phyloP scores from a whole-genome alignment of 164 flowering plant species.

The Piper longum region DNA sequence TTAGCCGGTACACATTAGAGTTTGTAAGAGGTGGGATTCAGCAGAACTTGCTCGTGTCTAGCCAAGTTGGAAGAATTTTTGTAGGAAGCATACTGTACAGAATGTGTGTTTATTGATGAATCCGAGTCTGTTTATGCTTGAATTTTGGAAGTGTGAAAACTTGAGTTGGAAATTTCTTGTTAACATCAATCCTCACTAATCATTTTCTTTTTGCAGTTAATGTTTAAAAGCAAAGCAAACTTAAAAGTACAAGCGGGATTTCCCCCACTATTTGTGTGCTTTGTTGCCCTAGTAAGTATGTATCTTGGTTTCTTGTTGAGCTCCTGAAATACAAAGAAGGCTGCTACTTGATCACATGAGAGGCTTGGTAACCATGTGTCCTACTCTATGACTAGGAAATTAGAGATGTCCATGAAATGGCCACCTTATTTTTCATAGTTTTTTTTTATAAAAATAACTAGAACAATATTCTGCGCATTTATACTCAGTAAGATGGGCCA shows the following conservation, averaged over 20 bases:
- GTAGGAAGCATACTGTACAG: too few species aligned
- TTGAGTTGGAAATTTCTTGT: not conserved
- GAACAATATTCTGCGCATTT: not conserved
- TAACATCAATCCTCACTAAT: not conserved
- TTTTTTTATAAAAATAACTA: too few species aligned
- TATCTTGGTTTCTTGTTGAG: constrained; percentile 25
- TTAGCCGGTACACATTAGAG: too few species aligned
- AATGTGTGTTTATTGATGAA: too few species aligned
- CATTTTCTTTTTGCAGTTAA: constrained; percentile 24
- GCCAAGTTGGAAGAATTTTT: too few species aligned
- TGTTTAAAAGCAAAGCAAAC: constrained; percentile 18
- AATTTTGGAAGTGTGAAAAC: not conserved
- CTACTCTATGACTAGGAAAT: too few species aligned
- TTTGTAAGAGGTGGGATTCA: too few species aligned
- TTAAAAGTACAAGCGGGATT: constrained; percentile 47
- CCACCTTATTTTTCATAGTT: not conserved
- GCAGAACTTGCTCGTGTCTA: too few species aligned
- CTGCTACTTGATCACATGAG: not conserved
- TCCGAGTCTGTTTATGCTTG: not conserved
- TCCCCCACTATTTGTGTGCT: constrained; percentile 55
- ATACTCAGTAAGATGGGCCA: not conserved
- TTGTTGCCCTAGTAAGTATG: constrained; percentile 47
- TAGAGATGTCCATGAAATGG: not conserved
- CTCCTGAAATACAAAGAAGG: not conserved
- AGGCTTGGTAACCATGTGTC: not conserved